Evolutionary conservation across 345 rosid genomes (phyloP).

Genomic region (Eucalyptus tenuipes): DNA sequence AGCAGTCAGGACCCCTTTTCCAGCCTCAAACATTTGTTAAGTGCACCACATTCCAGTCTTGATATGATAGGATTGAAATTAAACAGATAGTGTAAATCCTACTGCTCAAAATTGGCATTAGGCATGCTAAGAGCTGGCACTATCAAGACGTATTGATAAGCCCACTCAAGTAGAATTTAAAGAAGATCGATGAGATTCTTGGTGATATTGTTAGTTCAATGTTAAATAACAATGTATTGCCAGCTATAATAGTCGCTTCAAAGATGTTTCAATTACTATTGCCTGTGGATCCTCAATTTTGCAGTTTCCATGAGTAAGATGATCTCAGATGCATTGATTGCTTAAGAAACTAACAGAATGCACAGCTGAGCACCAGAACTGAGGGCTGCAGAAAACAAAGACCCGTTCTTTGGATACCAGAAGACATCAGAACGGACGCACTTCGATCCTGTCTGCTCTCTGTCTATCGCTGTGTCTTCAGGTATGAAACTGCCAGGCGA

Average conservation of each 20-base stretch:
- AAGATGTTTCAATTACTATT: neutral
- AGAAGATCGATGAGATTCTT: neutral
- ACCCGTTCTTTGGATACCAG: constrained; percentile 58
- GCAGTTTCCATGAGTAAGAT: neutral
- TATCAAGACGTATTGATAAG: no score
- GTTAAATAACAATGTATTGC: neutral
- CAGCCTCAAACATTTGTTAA: no score
- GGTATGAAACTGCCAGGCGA: constrained; percentile 43
- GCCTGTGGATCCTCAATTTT: neutral
- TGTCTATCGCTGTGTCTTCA: constrained; percentile 83
- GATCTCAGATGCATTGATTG: neutral
- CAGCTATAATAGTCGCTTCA: neutral
- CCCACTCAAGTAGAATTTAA: neutral
- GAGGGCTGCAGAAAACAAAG: constrained; percentile 67
- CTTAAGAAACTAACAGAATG: constrained; percentile 42
- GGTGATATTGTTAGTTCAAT: neutral
- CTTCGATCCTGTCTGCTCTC: constrained; percentile 91
- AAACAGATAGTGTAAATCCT: no score
- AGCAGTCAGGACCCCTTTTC: no score
- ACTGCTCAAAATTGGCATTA: no score
- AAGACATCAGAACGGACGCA: constrained; percentile 83
- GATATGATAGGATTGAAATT: no score
- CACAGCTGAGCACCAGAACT: constrained; percentile 77
- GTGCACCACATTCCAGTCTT: no score
- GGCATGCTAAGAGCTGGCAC: no score